Percentiles rank a stretch among this genome's conserved stretches.
phyloP scores from a whole-genome alignment of 345 rosid genomes.

The Pugionium dolabratum region DNA sequence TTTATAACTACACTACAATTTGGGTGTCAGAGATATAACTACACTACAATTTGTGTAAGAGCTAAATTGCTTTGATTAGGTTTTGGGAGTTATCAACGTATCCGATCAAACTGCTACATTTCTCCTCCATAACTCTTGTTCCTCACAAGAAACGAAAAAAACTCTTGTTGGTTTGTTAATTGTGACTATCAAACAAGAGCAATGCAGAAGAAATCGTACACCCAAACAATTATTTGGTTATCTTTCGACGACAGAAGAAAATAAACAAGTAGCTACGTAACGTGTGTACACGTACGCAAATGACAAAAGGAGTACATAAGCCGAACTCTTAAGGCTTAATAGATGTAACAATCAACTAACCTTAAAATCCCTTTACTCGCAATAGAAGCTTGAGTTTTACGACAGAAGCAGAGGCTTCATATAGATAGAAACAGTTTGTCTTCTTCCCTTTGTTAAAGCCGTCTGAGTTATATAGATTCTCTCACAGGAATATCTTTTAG shows the following conservation, averaged over 20 bases:
- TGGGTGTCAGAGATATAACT: not conserved
- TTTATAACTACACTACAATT: too few species aligned
- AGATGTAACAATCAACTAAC: conserved; percentile 1
- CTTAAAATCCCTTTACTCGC: not conserved
- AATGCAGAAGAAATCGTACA: too few species aligned
- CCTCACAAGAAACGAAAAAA: too few species aligned
- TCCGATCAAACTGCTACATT: not conserved
- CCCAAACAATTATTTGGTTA: not conserved
- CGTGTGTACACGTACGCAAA: conserved; percentile 6
- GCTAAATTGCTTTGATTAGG: not conserved
- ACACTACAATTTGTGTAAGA: not conserved
- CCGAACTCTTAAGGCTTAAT: not conserved
- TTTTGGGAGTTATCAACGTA: not conserved
- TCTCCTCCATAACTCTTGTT: not conserved
- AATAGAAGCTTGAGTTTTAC: conserved; percentile 4
- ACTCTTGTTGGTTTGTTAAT: too few species aligned
- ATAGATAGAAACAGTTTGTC: not conserved
- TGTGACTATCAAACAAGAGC: too few species aligned
- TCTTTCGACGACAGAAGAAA: conserved; percentile 1
- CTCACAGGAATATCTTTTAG: conserved; percentile 6
- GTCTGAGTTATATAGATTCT: conserved; percentile 5
- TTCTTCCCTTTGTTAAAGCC: too few species aligned
- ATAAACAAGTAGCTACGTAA: not conserved
- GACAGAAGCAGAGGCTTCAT: conserved; percentile 8
- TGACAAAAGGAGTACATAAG: not conserved